Evolutionary conservation across 23 red algal genomes (phyloP), one percentile per base, ranked within the genome.

Genomic region (Gracilaria gracilis): DNA sequence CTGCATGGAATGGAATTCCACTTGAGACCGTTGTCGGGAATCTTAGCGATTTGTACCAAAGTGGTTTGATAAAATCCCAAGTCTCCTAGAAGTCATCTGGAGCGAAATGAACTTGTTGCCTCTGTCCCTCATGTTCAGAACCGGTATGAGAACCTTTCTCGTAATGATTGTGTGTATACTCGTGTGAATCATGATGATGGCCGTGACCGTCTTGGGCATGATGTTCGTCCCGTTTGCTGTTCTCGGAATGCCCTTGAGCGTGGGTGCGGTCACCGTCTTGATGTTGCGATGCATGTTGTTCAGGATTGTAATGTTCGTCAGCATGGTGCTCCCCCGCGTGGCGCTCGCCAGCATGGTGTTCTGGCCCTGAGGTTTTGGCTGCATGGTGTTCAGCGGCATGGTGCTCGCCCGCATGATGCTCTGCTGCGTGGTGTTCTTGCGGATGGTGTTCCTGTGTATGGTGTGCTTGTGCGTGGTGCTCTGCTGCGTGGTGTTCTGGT

Each of bases 331-430:
- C 72, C 9, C 38, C 72, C 21, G 72, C 72, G 42, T 50, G 62
- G 25, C 20, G 62, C 62, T 67, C 62, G 7, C n/a, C 17, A 1
- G 62, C 62, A 32, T 33, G 62, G 20, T 67, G 62, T 13, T 67
- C 62, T 9, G 6, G 1, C 2, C 14, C 24, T 9, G 2, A 42
- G 42, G 50, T 12, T 15, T 77, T 42, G 11, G 40, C 72, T 31
- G 72, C 72, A 16, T 77, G 72, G 15, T 77, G 72, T 7, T 77
- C 72, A 34, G 14, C 72, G 5, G 72, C 69, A 17, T 75, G 69
- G n/a, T 75, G 69, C 36, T 75, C 69, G 69, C 69, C 69, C 19
- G 69, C 35, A 27, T 75, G 69, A n/a, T 75, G 37, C 21, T 75
- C 69, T 35, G 37, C 69, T n/a, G 69, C 35, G 17, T 75, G 69